Conservation (phyloP, 2,329 filamentous ascomycete species). For the Berkeleyomyces basicola region DNA sequence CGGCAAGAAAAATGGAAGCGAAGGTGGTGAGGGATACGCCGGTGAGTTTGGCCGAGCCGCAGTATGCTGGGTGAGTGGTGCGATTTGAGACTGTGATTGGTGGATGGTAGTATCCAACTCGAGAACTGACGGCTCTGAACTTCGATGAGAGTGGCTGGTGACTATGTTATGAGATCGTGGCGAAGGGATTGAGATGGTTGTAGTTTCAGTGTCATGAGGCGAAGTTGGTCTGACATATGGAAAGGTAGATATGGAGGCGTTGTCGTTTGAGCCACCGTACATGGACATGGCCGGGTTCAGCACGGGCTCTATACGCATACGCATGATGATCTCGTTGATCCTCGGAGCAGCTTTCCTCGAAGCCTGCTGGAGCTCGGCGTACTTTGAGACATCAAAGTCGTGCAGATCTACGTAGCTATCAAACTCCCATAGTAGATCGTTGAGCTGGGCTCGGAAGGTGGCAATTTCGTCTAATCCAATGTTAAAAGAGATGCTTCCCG, state of each 20-base stretch:
- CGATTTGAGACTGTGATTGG: not conserved
- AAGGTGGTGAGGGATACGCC: not conserved
- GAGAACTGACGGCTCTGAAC: not conserved
- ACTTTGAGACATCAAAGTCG: slow-evolving; percentile 34
- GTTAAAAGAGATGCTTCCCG: not conserved
- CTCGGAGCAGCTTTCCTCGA: slow-evolving; percentile 32
- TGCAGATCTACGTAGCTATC: slow-evolving; percentile 36
- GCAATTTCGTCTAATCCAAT: slow-evolving; percentile 30
- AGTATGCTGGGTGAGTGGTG: not conserved
- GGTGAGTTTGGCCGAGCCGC: not conserved
- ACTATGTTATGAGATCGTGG: not conserved
- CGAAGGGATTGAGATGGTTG: not conserved
- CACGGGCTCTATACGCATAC: slow-evolving; percentile 29
- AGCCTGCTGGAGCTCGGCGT: slow-evolving; percentile 29
- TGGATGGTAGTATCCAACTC: slow-evolving; percentile 2
- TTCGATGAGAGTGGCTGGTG: not conserved
- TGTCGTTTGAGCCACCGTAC: slow-evolving; percentile 2
- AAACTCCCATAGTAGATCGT: slow-evolving; percentile 38
- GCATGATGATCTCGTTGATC: slow-evolving; percentile 34
- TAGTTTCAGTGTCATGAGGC: not conserved
- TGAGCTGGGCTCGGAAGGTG: slow-evolving; percentile 30
- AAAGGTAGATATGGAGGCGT: not conserved
- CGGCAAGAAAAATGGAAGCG: not conserved
- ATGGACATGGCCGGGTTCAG: not conserved
- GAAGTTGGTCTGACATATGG: not conserved